Conservation (phyloP, 257 asterid genomes). For the Solanum okadae region DNA sequence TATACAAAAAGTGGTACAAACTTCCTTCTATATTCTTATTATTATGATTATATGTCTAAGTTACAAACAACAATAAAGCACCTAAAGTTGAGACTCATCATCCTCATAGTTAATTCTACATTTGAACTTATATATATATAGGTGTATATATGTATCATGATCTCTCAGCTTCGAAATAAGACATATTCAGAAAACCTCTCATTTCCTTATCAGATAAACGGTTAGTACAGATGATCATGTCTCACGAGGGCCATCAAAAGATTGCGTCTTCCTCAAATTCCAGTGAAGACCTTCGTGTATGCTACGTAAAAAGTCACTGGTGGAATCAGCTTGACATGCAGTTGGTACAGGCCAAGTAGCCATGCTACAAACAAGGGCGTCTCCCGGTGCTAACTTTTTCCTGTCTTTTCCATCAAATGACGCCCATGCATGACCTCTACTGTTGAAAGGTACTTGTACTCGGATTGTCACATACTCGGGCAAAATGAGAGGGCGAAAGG, state of each 20-base stretch:
- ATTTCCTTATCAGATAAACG: background rate
- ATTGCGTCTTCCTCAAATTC: constrained; percentile 89
- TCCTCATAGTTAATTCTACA: background rate
- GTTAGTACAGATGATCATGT: background rate
- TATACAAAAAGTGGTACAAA: background rate
- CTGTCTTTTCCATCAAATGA: constrained; percentile 95
- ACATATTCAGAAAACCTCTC: background rate
- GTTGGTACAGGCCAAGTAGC: constrained; percentile 99
- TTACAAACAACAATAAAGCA: background rate
- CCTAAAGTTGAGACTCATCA: background rate
- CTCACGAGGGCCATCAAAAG: constrained; percentile 79
- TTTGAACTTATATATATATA: background rate
- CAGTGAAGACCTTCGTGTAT: constrained; percentile 94
- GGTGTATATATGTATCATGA: background rate
- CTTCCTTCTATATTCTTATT: background rate
- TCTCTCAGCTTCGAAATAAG: background rate
- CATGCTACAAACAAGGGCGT: constrained; percentile 93
- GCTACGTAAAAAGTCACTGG: constrained; percentile 75
- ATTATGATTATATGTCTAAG: background rate
- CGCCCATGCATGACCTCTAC: constrained; percentile 96
- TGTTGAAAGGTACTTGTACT: constrained; percentile 78
- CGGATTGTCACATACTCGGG: constrained; percentile 82
- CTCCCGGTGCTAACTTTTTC: constrained; percentile 78
- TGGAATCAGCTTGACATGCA: constrained; percentile 74
- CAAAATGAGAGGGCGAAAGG: constrained; percentile 85